Conservation (phyloP, 2,329 filamentous ascomycete species). For the Raffaelea albimanens region DNA sequence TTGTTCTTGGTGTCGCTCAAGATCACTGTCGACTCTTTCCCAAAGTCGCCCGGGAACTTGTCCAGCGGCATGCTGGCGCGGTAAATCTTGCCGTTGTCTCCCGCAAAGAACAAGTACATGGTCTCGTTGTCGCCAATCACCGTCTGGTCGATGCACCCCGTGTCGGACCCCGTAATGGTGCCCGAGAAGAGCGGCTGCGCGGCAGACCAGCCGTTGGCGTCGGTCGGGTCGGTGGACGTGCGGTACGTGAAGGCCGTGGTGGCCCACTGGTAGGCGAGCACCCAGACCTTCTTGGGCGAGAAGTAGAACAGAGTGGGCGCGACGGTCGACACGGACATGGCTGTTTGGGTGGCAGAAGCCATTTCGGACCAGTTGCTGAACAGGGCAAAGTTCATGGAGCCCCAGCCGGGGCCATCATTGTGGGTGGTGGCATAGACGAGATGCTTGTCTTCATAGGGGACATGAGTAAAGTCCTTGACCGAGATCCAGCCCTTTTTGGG, state of each 20-base stretch:
- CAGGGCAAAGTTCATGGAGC: constrained; percentile 48
- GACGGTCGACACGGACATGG: constrained; percentile 36
- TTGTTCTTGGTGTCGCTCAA: no score
- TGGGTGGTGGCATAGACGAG: no score
- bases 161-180: constrained; percentile 37
- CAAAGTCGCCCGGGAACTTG: no score
- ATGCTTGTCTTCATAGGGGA: no score
- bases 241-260: constrained; percentile 48
- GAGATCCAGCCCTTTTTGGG: no score
- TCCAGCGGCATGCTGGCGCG: no score
- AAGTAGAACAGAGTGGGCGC: constrained; percentile 58
- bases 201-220: constrained; percentile 46
- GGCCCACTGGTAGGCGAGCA: constrained; percentile 60
- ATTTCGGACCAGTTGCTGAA: constrained; percentile 45
- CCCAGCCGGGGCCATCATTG: constrained; percentile 33
- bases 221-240: constrained; percentile 48
- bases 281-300: constrained; percentile 49
- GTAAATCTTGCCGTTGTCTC: no score
- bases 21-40: no score
- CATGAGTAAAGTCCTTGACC: no score
- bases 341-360: constrained; percentile 40
- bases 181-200: constrained; percentile 47
- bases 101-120: constrained; percentile 65
- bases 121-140: constrained; percentile 48
- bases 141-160: constrained; percentile 52